A percentile compares a stretch with the other conserved stretches of the same genome.
Conservation (phyloP, 768 basidiomycete species). For the Mycena sanguinolenta region DNA sequence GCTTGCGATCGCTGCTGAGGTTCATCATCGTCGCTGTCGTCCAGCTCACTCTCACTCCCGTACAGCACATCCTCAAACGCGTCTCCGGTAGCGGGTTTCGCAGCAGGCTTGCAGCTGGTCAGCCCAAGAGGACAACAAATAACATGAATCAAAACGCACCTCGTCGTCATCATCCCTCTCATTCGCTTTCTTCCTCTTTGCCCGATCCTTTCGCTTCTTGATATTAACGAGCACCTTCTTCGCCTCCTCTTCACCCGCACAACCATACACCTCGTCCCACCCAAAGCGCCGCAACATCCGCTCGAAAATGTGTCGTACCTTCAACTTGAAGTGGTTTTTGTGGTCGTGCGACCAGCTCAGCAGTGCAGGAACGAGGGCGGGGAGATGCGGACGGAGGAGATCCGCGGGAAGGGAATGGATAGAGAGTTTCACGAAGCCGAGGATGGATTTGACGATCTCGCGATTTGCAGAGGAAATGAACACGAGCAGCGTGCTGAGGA, state of each 20-base stretch:
- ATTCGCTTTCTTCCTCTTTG: constrained; percentile 87
- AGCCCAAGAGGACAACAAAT: constrained; percentile 11
- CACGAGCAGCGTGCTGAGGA: constrained; percentile 87
- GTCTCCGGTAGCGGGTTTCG: constrained; percentile 75
- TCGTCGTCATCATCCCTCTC: constrained; percentile 72
- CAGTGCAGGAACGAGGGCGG: constrained; percentile 84
- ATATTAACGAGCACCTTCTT: constrained; percentile 93
- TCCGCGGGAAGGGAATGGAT: constrained; percentile 86
- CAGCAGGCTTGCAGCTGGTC: constrained; percentile 48
- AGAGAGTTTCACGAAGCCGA: constrained; percentile 95
- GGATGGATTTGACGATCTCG: constrained; percentile 96
- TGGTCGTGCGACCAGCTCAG: constrained; percentile 96
- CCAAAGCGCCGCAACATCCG: constrained; percentile 93
- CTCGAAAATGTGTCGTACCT: constrained; percentile 97
- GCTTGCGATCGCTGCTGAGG: constrained; percentile 41
- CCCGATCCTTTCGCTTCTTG: constrained; percentile 94
- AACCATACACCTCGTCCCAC: constrained; percentile 85
- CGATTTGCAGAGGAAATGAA: constrained; percentile 95
- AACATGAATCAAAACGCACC: constrained; percentile 39
- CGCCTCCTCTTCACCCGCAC: constrained; percentile 82
- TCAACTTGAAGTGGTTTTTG: constrained; percentile 98
- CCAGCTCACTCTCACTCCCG: constrained; percentile 93
- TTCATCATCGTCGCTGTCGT: constrained; percentile 76
- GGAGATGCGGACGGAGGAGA: constrained; percentile 82
- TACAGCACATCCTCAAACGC: constrained; percentile 98